Evolutionary conservation across 225 moss, liverwort and hornwort species (phyloP).

Genomic region (Lunularia cruciata): DNA sequence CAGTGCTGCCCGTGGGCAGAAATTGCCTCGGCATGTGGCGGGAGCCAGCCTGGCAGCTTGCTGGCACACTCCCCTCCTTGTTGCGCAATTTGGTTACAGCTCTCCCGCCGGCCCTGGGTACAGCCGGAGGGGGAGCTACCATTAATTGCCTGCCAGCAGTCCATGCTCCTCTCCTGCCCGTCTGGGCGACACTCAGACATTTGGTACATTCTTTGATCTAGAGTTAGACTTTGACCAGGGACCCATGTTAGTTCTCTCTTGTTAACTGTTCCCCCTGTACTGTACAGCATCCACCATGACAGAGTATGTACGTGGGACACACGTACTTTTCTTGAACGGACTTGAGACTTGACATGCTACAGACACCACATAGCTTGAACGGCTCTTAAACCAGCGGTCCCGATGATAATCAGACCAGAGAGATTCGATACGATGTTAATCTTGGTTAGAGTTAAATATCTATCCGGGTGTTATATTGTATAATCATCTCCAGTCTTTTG

Average conservation of each 20-base stretch:
- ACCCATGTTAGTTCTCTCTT: background rate
- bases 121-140: background rate
- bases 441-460: no score
- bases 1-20: constrained; percentile 16
- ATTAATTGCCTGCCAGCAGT: background rate
- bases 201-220: constrained; percentile 11
- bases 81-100: constrained; percentile 1
- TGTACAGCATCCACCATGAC: background rate
- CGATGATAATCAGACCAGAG: no score
- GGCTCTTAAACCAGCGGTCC: no score
- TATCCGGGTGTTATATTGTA: no score
- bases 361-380: no score
- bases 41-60: constrained; percentile 21
- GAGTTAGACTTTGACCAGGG: background rate
- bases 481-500: no score
- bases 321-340: no score
- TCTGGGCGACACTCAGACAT: background rate
- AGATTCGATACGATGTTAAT: no score
- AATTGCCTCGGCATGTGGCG: constrained; percentile 13
- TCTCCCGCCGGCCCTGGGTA: background rate
- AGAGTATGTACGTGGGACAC: no score
- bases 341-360: no score
- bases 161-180: constrained; percentile 6
- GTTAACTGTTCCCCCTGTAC: background rate
- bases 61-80: constrained; percentile 7